Base-by-base conservation (phyloP, 2,329 filamentous ascomycete species). In the Ophiostoma ulmi region DNA sequence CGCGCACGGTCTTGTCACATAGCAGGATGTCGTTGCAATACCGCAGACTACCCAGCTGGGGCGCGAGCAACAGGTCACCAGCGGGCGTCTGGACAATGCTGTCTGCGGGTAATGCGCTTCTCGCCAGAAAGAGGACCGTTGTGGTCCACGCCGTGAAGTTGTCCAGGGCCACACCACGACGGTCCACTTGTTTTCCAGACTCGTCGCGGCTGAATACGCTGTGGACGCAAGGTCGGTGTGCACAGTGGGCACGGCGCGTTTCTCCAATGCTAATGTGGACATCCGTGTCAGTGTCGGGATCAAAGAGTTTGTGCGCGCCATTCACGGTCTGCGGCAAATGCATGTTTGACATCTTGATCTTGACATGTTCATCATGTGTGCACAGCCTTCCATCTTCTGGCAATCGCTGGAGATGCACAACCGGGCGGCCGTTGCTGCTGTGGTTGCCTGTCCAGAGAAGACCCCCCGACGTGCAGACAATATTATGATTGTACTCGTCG, bases 371-470 rank as follows among this genome's bases (percentile, higher is more conserved):
- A 44, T 44, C 14, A 44, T 17, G 39, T 44, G 39, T 65, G 63
- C 63, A 65, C 26, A 14, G 63, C 26, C 38, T 38, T 26, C 38
- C 31, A 31, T 8, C 31, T n/a, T 39, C 31, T 65, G 26, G 11
- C 26, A 65, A n/a, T 38, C 63, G 63, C 63, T n/a, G 63, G 26
- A 65, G 63, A 38, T 14, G 63, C 31, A 65, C 63, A 7, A 65
- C 20, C 11, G 63, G 31, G 31, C 63, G 63, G 31, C 63, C 63
- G 26, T 38, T 65, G 63, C 63, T 36, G 63, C 20, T 65, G 63
- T 65, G 31, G 63, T 65, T 65, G 63, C 63, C 63, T n/a, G 31
- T 65, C 63, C 63, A 65, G 11, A 65, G 63, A 14, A 65, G 63
- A 5, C 63, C 63, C 5, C 39, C 63, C 63, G 63, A 65, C 31